These are phyloP conservation scores for Zarea fungicola DNA, from an alignment of 2,329 filamentous ascomycete species.

Conservation along the genomic window DNA sequence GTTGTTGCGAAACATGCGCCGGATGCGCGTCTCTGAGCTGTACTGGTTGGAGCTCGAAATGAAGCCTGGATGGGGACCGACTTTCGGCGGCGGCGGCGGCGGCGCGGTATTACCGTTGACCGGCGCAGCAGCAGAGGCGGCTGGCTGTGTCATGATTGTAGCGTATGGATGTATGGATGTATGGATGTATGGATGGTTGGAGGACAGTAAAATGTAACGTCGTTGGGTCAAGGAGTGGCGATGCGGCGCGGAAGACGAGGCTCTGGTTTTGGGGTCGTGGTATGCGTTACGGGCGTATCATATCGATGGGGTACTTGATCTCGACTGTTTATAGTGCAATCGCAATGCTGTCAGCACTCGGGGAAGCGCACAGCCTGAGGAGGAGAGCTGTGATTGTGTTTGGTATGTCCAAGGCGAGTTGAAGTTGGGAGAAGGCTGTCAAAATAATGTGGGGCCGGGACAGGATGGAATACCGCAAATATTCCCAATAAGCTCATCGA, in stretches of 20 bases:
- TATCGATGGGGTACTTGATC: neutral
- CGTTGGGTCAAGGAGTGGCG: no score
- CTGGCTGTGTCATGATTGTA: constrained; percentile 5
- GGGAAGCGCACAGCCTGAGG: neutral
- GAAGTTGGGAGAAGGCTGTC: constrained; percentile 1
- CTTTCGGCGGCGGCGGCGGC: constrained; percentile 15
- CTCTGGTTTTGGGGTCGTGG: neutral
- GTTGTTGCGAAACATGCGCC: constrained; percentile 63
- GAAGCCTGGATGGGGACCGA: constrained; percentile 43
- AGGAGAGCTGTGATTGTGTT: neutral
- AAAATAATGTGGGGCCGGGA: no score
- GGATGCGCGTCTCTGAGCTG: constrained; percentile 74
- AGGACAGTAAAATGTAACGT: no score
- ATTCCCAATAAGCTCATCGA: no score
- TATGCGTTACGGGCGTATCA: neutral
- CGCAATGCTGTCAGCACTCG: neutral
- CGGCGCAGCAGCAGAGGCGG: constrained; percentile 5
- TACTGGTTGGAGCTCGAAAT: constrained; percentile 60
- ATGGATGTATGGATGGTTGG: neutral
- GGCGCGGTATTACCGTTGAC: constrained; percentile 7
- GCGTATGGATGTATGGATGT: neutral
- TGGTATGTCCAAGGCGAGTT: neutral
- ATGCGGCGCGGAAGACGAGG: no score
- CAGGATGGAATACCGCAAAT: no score
- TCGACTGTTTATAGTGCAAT: neutral